Percentiles rank a stretch among this genome's conserved stretches.
Evolutionary conservation across 2,329 filamentous ascomycete species (phyloP).

Genomic region (Penicillium sp.): DNA sequence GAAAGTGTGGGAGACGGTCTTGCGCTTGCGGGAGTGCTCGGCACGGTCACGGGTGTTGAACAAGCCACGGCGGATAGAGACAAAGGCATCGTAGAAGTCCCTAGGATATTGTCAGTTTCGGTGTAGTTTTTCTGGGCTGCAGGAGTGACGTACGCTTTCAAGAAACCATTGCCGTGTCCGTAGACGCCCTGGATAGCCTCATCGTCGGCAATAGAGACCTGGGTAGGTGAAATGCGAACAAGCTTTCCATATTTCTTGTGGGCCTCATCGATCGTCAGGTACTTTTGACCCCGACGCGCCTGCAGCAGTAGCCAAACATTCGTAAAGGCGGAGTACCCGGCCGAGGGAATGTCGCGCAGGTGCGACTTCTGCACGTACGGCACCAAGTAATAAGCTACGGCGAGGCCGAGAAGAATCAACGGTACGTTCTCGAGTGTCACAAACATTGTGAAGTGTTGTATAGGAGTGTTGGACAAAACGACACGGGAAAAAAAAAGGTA

Average conservation of each 20-base stretch:
- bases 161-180: constrained; percentile 73
- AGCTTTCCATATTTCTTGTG: constrained; percentile 78
- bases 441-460: constrained; percentile 29
- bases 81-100: constrained; percentile 88
- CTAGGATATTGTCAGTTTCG: constrained; percentile 41
- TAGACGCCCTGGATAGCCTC: constrained; percentile 75
- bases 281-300: constrained; percentile 65
- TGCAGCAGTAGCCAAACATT: constrained; percentile 77
- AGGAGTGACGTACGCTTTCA: constrained; percentile 61
- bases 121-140: not conserved
- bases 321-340: constrained; percentile 62
- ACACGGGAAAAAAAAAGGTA: not conserved
- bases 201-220: constrained; percentile 78
- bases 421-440: constrained; percentile 33
- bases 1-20: constrained; percentile 85
- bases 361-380: constrained; percentile 59
- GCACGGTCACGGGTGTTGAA: constrained; percentile 84
- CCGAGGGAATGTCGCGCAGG: constrained; percentile 53
- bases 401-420: constrained; percentile 49
- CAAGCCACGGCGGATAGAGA: constrained; percentile 78
- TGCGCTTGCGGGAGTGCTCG: constrained; percentile 85
- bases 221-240: constrained; percentile 79
- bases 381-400: constrained; percentile 56
- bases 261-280: constrained; percentile 63
- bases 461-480: not conserved